Base-by-base conservation (phyloP, 768 basidiomycete species). In the Tulasnella sp. region DNA sequence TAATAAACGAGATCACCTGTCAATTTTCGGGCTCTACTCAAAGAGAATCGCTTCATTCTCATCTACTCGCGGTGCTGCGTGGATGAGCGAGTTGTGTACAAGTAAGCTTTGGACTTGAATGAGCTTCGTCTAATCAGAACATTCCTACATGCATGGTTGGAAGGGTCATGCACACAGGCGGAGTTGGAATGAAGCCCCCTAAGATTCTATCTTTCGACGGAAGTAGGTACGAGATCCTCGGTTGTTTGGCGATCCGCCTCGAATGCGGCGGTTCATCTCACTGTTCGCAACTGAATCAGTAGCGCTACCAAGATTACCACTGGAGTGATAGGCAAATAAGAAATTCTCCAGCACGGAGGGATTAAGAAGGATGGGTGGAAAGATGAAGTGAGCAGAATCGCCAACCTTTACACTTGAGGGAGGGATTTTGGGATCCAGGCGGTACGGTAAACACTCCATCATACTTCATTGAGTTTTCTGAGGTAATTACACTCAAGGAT, bases 201-300 rank as follows among this genome's bases (percentile, higher is more conserved):
- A 73, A 40, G 59, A 26, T 69, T 5, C 67, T 73, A 5, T 73
- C 69, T 47, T 69, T 73, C 29, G 72, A 73, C 34, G 72, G 72
- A 16, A 70, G 69, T 44, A 67, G 67, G 67, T 67, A 17, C 16
- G 67, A 26, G 16, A 19, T n/a, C 32, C 40, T 37, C 37, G 2
- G n/a, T 64, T 17, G 64, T 29, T 65, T 65, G 11, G 5, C 35
- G 22, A n/a, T 65, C 64, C 26, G 35, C 35, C 29, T 37, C 36
- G 64, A 66, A 66, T 41, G 42, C 67, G n/a, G 39, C 5, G 16
- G 67, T 29, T 67, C 67, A 67, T 22, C 8, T 4, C 22, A 14
- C 12, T 12, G 42, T 47, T 12, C n/a, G 22, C 35, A 26, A n/a
- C 40, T 22, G 29, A 41, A 40, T 22, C 29, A 36, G 12, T 34